Evolutionary conservation across 768 basidiomycete genomes (phyloP).

Genomic region (Neoboletus brunneissimus): DNA sequence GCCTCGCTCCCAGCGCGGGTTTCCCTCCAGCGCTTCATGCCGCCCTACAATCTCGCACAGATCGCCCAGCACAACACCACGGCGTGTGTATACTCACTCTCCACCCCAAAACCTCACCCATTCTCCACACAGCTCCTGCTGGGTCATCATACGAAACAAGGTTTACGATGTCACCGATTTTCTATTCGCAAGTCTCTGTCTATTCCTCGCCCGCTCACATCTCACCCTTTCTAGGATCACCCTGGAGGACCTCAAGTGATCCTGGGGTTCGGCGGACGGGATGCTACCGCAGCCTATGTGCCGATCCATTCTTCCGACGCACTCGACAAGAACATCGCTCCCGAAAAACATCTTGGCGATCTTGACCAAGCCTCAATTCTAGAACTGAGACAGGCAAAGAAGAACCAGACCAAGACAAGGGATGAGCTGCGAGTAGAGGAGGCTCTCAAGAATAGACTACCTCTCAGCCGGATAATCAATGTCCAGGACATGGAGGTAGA

Average conservation of each 20-base stretch:
- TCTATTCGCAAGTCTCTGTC: constrained; percentile 45
- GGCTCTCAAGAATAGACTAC: constrained; percentile 59
- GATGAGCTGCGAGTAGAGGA: constrained; percentile 68
- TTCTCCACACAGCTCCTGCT: constrained; percentile 59
- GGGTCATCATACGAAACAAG: constrained; percentile 76
- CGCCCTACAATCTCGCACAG: constrained; percentile 51
- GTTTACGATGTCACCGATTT: constrained; percentile 90
- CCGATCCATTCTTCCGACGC: constrained; percentile 86
- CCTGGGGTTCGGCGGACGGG: constrained; percentile 78
- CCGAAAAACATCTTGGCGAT: constrained; percentile 69
- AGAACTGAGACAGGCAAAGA: constrained; percentile 35
- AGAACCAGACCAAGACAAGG: constrained; percentile 52
- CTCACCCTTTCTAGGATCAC: constrained; percentile 49
- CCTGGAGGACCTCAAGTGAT: constrained; percentile 84
- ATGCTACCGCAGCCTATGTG: constrained; percentile 74
- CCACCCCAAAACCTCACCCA: constrained; percentile 6
- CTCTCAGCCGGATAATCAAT: constrained; percentile 66
- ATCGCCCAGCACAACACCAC: constrained; percentile 57
- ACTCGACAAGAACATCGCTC: constrained; percentile 66
- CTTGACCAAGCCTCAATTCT: constrained; percentile 48
- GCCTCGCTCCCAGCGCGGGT: not conserved
- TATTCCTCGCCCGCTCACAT: not conserved
- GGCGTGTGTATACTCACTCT: constrained; percentile 36
- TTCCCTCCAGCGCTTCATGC: constrained; percentile 12
- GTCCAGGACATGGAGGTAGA: constrained; percentile 80